Evolutionary conservation across 78 protist genomes (phyloP).

Genomic region (Polysphondylium violaceum): DNA sequence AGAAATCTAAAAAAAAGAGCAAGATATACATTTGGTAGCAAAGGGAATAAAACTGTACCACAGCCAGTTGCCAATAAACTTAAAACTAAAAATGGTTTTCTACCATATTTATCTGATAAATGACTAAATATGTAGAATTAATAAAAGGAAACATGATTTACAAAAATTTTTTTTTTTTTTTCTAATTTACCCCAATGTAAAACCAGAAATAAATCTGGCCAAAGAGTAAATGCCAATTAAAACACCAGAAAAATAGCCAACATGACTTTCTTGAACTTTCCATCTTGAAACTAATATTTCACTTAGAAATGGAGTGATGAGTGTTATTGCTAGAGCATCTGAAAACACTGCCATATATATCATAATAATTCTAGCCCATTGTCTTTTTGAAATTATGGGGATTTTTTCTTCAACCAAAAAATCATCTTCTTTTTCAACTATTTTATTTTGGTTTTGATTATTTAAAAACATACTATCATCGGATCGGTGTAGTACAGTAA

Average conservation of each 20-base stretch:
- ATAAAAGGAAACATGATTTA: background rate
- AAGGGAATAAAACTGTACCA: conserved; percentile 55
- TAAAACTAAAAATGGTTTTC: conserved; percentile 72
- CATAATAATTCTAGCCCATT: conserved; percentile 26
- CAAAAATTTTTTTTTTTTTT: too few species aligned
- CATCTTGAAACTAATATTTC: conserved; percentile 11
- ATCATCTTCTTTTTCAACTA: background rate
- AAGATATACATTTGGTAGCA: conserved; percentile 40
- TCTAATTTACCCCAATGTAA: conserved; percentile 56
- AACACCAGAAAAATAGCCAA: conserved; percentile 46
- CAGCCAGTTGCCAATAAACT: conserved; percentile 17
- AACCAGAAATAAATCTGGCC: conserved; percentile 63
- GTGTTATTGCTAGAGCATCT: conserved; percentile 53
- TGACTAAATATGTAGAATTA: background rate
- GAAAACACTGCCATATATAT: conserved; percentile 27
- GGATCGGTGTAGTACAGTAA: background rate
- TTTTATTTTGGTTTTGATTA: background rate
- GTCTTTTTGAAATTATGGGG: background rate
- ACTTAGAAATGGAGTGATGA: conserved; percentile 55
- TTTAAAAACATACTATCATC: background rate
- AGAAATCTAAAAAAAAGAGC: conserved; percentile 46
- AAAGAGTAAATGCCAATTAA: conserved; percentile 35
- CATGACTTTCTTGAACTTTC: conserved; percentile 1
- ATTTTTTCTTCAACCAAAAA: too few species aligned
- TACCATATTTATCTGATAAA: conserved; percentile 60